Conservation (phyloP, 2,329 filamentous ascomycete genomes). For the Hypoxylon sp. region DNA sequence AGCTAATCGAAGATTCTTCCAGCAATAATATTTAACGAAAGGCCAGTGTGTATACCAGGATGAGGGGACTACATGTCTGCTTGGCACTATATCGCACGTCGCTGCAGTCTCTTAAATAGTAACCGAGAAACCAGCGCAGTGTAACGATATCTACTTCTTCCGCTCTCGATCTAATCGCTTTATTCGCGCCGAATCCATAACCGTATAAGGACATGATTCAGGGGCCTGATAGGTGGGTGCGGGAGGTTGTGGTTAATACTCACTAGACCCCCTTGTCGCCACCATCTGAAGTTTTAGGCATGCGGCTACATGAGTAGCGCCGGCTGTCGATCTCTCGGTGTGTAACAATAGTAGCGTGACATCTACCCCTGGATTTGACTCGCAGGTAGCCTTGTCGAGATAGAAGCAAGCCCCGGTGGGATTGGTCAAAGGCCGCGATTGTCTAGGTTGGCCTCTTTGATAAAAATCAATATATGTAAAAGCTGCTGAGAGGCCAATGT, state of each 20-base stretch:
- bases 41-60: constrained; percentile 18
- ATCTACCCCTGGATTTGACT: constrained; percentile 34
- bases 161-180: constrained; percentile 36
- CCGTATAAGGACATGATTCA: constrained; percentile 28
- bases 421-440: constrained; percentile 29
- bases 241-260: constrained; percentile 30
- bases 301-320: constrained; percentile 43
- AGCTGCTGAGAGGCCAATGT: constrained; percentile 29
- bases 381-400: constrained; percentile 32
- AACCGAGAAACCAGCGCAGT: constrained; percentile 29
- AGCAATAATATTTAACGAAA: constrained; percentile 21
- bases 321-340: constrained; percentile 37
- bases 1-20: constrained; percentile 6
- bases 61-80: constrained; percentile 19
- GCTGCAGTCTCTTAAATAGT: constrained; percentile 37
- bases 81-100: constrained; percentile 29
- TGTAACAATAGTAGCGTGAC: constrained; percentile 17
- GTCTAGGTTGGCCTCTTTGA: constrained; percentile 38
- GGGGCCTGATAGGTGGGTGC: constrained; percentile 28
- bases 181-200: constrained; percentile 34
- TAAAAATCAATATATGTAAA: constrained; percentile 40
- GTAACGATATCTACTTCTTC: constrained; percentile 40
- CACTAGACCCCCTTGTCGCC: constrained; percentile 30
- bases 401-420: constrained; percentile 36
- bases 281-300: constrained; percentile 35